These are phyloP conservation scores for Alloascoidea africana DNA, from an alignment of 805 yeast species.

Conservation along the genomic window DNA sequence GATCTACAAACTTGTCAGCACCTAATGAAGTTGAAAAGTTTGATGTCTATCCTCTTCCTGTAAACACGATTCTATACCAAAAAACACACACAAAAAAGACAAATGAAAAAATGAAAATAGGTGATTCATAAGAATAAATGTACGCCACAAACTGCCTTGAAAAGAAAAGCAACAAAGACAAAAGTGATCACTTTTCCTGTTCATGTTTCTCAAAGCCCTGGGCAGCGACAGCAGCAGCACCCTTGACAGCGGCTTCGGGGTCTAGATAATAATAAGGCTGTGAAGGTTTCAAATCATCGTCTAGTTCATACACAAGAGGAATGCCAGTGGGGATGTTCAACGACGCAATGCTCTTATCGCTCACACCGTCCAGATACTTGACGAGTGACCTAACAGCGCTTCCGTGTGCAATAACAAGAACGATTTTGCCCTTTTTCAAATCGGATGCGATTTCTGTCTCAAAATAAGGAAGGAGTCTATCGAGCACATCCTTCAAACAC, in stretches of 20 bases:
- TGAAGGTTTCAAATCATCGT: slow-evolving; percentile 31
- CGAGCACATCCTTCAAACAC: slow-evolving; percentile 56
- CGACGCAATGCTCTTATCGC: slow-evolving; percentile 54
- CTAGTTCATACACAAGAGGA: slow-evolving; percentile 56
- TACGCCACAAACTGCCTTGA: too few relatives aligned
- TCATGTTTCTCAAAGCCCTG: not conserved
- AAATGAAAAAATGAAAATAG: too few relatives aligned
- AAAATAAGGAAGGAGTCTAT: slow-evolving; percentile 45
- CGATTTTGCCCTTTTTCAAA: slow-evolving; percentile 38
- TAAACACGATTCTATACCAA: too few relatives aligned
- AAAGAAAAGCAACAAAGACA: too few relatives aligned
- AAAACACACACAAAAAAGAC: too few relatives aligned
- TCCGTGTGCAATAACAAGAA: slow-evolving; percentile 68
- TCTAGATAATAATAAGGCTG: slow-evolving; percentile 55
- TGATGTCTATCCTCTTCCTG: too few relatives aligned
- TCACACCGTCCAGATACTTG: slow-evolving; percentile 48
- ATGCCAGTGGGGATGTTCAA: slow-evolving; percentile 77
- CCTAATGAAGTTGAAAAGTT: too few relatives aligned
- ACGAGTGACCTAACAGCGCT: slow-evolving; percentile 65
- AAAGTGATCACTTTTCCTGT: too few relatives aligned
- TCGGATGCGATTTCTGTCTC: slow-evolving; percentile 33
- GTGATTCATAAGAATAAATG: too few relatives aligned
- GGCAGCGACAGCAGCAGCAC: slow-evolving; percentile 52
- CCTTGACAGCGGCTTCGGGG: slow-evolving; percentile 65
- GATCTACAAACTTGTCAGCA: too few relatives aligned